phyloP scores from a whole-genome alignment of 176 grass and related monocot genomes.

The Hyparrhenia diplandra region DNA sequence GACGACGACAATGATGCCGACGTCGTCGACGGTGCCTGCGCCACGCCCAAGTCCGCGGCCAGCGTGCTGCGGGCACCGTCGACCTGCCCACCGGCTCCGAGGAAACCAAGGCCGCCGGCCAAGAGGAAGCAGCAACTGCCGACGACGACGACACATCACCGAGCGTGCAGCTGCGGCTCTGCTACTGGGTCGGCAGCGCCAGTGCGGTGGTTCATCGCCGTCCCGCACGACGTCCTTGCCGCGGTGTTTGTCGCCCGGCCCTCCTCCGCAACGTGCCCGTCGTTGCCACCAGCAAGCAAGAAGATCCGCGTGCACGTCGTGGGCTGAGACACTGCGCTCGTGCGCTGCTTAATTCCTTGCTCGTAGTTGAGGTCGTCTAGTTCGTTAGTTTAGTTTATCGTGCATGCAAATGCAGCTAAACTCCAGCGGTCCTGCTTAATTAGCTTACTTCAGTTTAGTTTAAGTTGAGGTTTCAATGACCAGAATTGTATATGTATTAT shows the following conservation, averaged over 20 bases:
- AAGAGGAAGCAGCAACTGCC: neutral
- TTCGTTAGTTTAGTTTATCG: neutral
- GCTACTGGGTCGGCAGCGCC: too few species aligned
- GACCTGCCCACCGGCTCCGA: conserved; percentile 48
- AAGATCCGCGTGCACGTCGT: conserved; percentile 40
- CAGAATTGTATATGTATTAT: conserved; percentile 26
- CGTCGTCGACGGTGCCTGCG: conserved; percentile 12
- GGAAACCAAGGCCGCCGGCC: conserved; percentile 36
- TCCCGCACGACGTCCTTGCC: conserved; percentile 42
- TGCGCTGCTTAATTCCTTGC: too few species aligned
- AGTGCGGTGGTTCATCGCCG: conserved; percentile 23
- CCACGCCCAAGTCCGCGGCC: conserved; percentile 37
- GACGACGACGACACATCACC: neutral
- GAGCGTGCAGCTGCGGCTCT: neutral
- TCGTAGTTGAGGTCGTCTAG: neutral
- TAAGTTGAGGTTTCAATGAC: conserved; percentile 21
- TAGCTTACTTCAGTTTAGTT: conserved; percentile 1
- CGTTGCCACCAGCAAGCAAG: conserved; percentile 11
- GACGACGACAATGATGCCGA: neutral
- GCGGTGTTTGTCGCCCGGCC: conserved; percentile 25
- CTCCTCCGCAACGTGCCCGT: neutral
- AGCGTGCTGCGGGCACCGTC: conserved; percentile 1
- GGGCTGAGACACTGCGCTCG: neutral
- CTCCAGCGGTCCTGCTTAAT: neutral
- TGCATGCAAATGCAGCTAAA: neutral